Conservation (phyloP, 768 basidiomycete genomes). For the Tulasnella sp. region DNA sequence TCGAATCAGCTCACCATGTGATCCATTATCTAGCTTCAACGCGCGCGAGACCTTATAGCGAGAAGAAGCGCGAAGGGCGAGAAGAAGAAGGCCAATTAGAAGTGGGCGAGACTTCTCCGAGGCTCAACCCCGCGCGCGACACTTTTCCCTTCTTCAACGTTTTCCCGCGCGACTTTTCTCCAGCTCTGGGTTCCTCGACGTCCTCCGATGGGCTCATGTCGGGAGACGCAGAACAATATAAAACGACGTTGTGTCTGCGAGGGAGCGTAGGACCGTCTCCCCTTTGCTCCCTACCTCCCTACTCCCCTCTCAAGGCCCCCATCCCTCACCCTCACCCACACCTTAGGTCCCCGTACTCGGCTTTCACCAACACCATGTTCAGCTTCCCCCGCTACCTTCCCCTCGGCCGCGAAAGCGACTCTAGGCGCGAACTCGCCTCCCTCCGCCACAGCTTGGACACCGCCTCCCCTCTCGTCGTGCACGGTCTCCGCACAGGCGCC, state of each 20-base stretch:
- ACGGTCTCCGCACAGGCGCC: constrained; percentile 6
- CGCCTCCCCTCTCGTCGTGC: constrained; percentile 10
- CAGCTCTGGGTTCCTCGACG: not conserved
- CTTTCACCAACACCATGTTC: not conserved
- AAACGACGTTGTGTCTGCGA: not conserved
- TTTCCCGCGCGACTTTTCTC: not conserved
- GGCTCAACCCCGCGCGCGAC: not conserved
- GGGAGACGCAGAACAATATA: not conserved
- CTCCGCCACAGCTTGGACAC: constrained; percentile 11
- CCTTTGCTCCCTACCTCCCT: not conserved
- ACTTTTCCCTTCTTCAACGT: not conserved
- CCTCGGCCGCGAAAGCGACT: constrained; percentile 10
- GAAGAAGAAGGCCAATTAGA: not conserved
- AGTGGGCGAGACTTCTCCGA: not conserved
- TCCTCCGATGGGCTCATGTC: not conserved
- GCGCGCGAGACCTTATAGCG: not conserved
- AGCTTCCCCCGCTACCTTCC: constrained; percentile 3
- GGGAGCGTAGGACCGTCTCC: not conserved
- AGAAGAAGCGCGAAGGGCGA: too few species aligned
- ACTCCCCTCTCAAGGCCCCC: not conserved
- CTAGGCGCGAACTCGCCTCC: constrained; percentile 8
- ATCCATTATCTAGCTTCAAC: not conserved
- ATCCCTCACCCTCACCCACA: not conserved
- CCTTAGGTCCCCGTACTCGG: not conserved
- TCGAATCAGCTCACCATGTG: not conserved